Evolutionary conservation across 768 basidiomycete species (phyloP).

Genomic region (Lyophyllum shimeji): DNA sequence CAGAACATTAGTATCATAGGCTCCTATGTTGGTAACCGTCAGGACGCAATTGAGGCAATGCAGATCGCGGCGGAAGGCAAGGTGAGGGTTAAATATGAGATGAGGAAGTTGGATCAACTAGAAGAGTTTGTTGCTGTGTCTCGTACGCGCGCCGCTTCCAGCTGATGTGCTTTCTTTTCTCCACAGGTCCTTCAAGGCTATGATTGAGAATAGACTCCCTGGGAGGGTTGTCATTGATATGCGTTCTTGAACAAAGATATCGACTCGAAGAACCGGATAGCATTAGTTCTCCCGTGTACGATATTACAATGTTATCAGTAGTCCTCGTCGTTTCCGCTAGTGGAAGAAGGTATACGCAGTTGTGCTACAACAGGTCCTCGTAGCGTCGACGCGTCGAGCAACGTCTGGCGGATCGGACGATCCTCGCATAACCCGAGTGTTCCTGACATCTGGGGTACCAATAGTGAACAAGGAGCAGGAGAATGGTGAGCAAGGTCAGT

Average conservation of each 20-base stretch:
- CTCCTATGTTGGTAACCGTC: constrained; percentile 68
- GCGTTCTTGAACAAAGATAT: background rate
- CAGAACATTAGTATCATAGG: constrained; percentile 55
- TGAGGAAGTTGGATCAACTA: constrained; percentile 51
- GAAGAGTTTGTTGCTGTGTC: constrained; percentile 39
- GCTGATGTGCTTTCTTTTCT: background rate
- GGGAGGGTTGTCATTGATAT: constrained; percentile 50
- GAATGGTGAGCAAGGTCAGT: too few relatives aligned
- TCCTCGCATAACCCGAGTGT: too few relatives aligned
- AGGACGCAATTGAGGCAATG: constrained; percentile 82
- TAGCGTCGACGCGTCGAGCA: too few relatives aligned
- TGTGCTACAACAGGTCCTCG: too few relatives aligned
- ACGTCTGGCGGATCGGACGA: too few relatives aligned
- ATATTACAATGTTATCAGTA: too few relatives aligned
- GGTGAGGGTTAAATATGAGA: constrained; percentile 58
- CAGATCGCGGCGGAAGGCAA: constrained; percentile 70
- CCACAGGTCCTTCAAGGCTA: constrained; percentile 37
- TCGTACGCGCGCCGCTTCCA: background rate
- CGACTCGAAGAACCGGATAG: too few relatives aligned
- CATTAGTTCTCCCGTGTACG: too few relatives aligned
- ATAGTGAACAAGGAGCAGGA: too few relatives aligned
- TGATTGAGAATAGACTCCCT: constrained; percentile 42
- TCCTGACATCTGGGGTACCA: too few relatives aligned
- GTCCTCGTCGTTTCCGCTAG: too few relatives aligned
- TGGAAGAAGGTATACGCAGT: too few relatives aligned